phyloP scores from a whole-genome alignment of 352 stramenopile species.

The Globisporangium paddicum region DNA sequence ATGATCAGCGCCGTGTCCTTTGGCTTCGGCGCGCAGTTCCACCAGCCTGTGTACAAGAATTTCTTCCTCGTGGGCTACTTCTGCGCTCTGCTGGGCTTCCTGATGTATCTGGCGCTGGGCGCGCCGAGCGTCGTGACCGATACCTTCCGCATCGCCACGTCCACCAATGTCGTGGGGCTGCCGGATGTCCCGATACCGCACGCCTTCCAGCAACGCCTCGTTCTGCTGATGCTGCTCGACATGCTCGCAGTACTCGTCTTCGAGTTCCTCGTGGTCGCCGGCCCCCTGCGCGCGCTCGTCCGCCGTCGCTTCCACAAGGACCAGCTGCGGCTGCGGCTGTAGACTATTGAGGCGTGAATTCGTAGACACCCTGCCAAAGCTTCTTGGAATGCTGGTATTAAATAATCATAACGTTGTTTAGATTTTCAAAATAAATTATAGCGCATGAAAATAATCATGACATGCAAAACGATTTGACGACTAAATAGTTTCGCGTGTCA shows the following conservation, averaged over 20 bases:
- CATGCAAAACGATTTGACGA: too few relatives aligned
- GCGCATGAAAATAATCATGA: too few relatives aligned
- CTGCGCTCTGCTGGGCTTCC: constrained; percentile 15
- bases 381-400: too few relatives aligned
- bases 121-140: constrained; percentile 34
- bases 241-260: constrained; percentile 24
- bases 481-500: too few relatives aligned
- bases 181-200: constrained; percentile 36
- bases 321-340: constrained; percentile 19
- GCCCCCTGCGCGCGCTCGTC: constrained; percentile 20
- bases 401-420: too few relatives aligned
- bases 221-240: constrained; percentile 19
- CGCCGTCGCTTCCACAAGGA: constrained; percentile 23
- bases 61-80: constrained; percentile 32
- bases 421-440: too few relatives aligned
- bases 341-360: constrained; percentile 2
- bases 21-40: constrained; percentile 41
- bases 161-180: constrained; percentile 44
- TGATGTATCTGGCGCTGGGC: constrained; percentile 39
- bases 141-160: constrained; percentile 42
- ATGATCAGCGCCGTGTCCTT: constrained; percentile 18
- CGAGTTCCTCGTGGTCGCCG: constrained; percentile 27
- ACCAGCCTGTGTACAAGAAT: constrained; percentile 39
- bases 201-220: constrained; percentile 25
- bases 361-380: too few relatives aligned